Evolutionary conservation across 495 filamentous ascomycete genomes (phyloP), one percentile per base, ranked within the genome.

Genomic region (Emericellopsis terricola): DNA sequence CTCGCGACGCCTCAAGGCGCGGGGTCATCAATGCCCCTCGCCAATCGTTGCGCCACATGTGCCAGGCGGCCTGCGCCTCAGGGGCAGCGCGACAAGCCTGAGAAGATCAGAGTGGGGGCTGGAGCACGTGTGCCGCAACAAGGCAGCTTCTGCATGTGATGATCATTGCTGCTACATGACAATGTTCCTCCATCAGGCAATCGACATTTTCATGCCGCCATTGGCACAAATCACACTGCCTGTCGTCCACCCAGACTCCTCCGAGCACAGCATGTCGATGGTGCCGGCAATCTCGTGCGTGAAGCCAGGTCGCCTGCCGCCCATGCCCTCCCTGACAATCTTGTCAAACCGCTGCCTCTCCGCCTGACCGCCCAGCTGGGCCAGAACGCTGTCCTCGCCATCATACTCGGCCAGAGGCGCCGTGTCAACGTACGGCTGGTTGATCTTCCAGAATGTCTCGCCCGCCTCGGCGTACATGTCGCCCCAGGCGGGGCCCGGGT

Each of bases 211-310:
- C 69, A 89, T 77, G 4, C 83, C 83, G 2, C 83, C 83, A 50
- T 91, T 91, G n/a, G 81, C 81, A 53, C 76, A 81, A 2, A 93
- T 69, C 29, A 91, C 76, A 48, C 76, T 78, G 1, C 85, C 86
- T 1, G 85, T 94, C 51, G 71, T 78, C 80, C 79, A 92, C 10
- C 54, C 65, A 3, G 64, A 64, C 46, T 94, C 85, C 17, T 61
- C 57, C 1, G 64, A 67, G 46, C 81, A 86, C 28, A 93, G 51
- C 80, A 89, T 91, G 2, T 71, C 80, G 29, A 93, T 79, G 1
- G 87, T 64, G 0, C 83, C 84, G 3, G 82, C 85, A 54, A 93
- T 64, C 63, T 93, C 86, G 34, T 59, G 46, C 15, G 69, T 69
- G 47, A 81, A 81, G 1, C 70, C 85, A 16, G 72, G 69, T 0